A percentile compares a stretch with the other conserved stretches of the same genome.
Conservation (phyloP, 2,329 filamentous ascomycete species). For the Paecilomyces variotii region DNA sequence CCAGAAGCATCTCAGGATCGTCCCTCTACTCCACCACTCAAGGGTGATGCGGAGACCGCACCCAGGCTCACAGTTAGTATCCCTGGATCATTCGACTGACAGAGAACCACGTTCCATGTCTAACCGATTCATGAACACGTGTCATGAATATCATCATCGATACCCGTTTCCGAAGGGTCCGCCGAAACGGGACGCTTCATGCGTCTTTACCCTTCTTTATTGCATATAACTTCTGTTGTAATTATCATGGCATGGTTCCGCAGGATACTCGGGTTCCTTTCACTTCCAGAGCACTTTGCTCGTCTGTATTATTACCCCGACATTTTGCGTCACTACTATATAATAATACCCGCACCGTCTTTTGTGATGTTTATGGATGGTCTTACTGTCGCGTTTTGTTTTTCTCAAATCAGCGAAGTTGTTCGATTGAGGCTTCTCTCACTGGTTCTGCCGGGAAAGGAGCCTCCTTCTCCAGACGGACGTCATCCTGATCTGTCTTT, state of each 20-base stretch:
- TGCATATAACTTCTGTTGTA: background rate
- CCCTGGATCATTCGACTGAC: background rate
- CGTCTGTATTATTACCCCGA: slow-evolving; percentile 12
- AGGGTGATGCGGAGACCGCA: background rate
- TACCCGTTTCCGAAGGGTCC: background rate
- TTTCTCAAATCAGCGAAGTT: background rate
- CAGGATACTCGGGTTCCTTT: slow-evolving; percentile 1
- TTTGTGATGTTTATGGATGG: background rate
- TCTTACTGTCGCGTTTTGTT: background rate
- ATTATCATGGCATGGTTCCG: background rate
- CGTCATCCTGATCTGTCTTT: background rate
- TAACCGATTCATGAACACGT: background rate
- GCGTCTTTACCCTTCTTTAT: background rate
- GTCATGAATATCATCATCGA: background rate
- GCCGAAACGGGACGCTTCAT: background rate
- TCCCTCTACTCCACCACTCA: background rate
- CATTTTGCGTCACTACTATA: slow-evolving; percentile 11
- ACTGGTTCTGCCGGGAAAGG: background rate
- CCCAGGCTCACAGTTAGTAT: background rate
- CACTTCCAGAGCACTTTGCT: slow-evolving; percentile 6
- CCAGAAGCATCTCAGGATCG: background rate
- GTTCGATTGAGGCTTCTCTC: background rate
- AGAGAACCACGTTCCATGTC: background rate
- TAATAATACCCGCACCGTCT: slow-evolving; percentile 8
- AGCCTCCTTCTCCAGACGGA: background rate